phyloP scores from a whole-genome alignment of 1,284 basidiomycete genomes.

The Phenoliferia sp. region DNA sequence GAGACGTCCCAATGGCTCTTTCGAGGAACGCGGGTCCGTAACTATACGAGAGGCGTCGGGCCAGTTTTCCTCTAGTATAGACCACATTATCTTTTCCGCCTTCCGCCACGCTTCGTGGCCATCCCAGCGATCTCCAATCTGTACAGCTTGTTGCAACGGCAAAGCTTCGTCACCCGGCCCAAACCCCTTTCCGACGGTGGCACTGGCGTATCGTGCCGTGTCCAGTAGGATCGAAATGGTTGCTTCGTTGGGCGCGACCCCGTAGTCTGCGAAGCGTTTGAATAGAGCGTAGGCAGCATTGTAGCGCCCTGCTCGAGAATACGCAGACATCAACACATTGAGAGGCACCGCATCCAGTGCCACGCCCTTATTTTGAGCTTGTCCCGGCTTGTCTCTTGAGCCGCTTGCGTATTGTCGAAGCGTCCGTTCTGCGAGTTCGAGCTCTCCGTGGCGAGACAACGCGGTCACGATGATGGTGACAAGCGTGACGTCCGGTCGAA shows the following conservation, averaged over 20 bases:
- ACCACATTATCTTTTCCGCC: constrained; percentile 11
- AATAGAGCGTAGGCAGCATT: constrained; percentile 60
- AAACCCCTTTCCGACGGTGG: constrained; percentile 41
- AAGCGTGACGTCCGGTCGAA: neutral
- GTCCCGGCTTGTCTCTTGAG: neutral
- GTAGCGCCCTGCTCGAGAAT: constrained; percentile 53
- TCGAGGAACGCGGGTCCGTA: neutral
- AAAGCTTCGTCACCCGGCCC: constrained; percentile 46
- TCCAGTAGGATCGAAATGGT: constrained; percentile 59
- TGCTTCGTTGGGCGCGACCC: constrained; percentile 51
- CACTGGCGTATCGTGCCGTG: constrained; percentile 42
- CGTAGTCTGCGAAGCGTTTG: constrained; percentile 50
- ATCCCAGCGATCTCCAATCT: constrained; percentile 8
- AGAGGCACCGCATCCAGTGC: constrained; percentile 30
- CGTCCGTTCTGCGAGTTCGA: neutral
- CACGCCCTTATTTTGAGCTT: constrained; percentile 5
- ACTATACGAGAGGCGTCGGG: neutral
- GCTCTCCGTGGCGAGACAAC: neutral
- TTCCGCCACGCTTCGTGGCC: constrained; percentile 1
- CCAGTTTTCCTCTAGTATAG: constrained; percentile 7
- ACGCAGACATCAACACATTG: constrained; percentile 54
- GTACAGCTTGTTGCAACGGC: constrained; percentile 33
- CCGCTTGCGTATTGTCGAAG: too few species aligned
- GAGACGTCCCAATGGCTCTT: neutral
- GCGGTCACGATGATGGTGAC: neutral